These are phyloP conservation scores for Chalara sp. DNA, from an alignment of 2,329 filamentous ascomycete species.

Conservation along the genomic window DNA sequence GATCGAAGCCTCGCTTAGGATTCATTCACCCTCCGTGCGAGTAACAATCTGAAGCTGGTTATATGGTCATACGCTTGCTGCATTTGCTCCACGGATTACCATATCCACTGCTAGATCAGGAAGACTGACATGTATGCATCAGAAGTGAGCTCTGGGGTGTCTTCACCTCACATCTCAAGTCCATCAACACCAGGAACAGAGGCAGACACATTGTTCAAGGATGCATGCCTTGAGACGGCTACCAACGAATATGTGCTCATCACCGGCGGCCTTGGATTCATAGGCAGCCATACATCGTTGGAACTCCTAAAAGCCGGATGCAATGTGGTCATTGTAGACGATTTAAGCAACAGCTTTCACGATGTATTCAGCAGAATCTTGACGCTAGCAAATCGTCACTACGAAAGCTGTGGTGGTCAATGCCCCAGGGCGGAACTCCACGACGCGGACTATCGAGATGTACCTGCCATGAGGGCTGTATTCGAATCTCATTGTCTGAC, in stretches of 20 bases:
- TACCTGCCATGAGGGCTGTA: neutral
- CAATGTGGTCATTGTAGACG: slow-evolving; percentile 35
- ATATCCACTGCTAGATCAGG: too few relatives aligned
- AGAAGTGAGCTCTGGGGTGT: too few relatives aligned
- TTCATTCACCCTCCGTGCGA: too few relatives aligned
- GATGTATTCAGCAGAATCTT: too few relatives aligned
- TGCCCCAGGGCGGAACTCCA: slow-evolving; percentile 19
- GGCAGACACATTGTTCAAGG: neutral
- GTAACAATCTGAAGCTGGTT: too few relatives aligned
- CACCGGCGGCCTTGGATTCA: slow-evolving; percentile 40
- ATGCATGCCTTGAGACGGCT: slow-evolving; percentile 11
- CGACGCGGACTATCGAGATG: slow-evolving; percentile 23
- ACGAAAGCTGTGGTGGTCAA: too few relatives aligned
- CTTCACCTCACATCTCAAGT: neutral
- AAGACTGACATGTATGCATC: too few relatives aligned
- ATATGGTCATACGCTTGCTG: too few relatives aligned
- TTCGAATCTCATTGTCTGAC: too few relatives aligned
- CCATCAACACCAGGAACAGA: neutral
- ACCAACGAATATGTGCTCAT: slow-evolving; percentile 24
- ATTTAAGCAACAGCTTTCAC: slow-evolving; percentile 26
- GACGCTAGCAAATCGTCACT: too few relatives aligned
- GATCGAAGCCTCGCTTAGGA: too few relatives aligned
- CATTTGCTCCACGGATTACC: too few relatives aligned
- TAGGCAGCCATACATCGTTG: slow-evolving; percentile 42
- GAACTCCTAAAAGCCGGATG: slow-evolving; percentile 41